These are phyloP conservation scores for Schizothecium vesticola DNA, from an alignment of 495 filamentous ascomycete genomes.

Conservation along the genomic window DNA sequence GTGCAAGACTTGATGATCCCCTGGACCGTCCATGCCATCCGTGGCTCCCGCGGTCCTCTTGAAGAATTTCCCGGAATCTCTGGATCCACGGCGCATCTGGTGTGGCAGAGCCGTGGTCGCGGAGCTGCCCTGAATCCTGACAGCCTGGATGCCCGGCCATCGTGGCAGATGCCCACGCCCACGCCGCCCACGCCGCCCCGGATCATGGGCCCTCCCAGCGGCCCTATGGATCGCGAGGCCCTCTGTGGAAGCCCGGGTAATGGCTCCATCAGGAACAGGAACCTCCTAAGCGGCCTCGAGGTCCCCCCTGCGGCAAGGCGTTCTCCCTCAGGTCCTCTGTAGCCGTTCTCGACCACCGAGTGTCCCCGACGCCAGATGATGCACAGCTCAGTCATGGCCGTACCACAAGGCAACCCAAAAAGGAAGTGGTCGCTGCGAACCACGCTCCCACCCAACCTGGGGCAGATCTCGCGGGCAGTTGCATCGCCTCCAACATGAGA, in stretches of 20 bases:
- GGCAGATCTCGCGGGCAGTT: background rate
- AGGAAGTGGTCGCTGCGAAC: too few relatives aligned
- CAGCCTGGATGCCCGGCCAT: background rate
- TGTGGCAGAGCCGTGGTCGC: background rate
- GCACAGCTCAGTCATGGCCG: too few relatives aligned
- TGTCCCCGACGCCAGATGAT: too few relatives aligned
- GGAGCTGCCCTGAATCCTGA: background rate
- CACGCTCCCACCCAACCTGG: background rate
- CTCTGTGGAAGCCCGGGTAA: constrained; percentile 7
- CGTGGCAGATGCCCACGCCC: background rate
- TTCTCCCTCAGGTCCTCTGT: background rate
- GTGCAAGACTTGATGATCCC: background rate
- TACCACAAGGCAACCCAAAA: too few relatives aligned
- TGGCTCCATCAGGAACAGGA: constrained; percentile 5
- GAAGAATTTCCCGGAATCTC: background rate
- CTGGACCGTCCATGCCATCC: background rate
- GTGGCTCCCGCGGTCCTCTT: background rate
- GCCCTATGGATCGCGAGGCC: background rate
- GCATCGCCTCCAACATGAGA: constrained; percentile 12
- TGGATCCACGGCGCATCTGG: background rate
- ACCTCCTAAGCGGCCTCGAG: background rate
- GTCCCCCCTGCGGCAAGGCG: background rate
- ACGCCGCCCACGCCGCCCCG: background rate
- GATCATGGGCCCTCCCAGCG: background rate
- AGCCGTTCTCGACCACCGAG: background rate